Base-by-base conservation (phyloP, 2,329 filamentous ascomycete genomes). In the Colletotrichum cuscutae region DNA sequence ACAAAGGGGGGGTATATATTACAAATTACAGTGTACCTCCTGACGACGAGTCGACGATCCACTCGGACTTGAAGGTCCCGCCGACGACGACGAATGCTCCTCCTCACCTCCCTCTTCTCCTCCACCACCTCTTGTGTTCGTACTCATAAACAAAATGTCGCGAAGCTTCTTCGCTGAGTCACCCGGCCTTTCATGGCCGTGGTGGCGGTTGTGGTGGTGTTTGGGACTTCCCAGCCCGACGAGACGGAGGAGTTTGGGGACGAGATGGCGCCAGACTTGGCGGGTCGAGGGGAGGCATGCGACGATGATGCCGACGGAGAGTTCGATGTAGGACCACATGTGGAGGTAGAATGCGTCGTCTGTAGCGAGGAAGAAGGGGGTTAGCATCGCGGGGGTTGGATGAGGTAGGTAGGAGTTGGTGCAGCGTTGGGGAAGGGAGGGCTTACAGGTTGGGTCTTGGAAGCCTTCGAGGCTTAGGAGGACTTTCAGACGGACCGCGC, bases 281-380 rank as follows among this genome's bases (percentile, higher is more conserved):
- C 70, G 70, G 6, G 60, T 56, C 1, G 70, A 32, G 1, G 85
- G 85, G 15, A 86, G 77, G 61, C 81, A 85, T 5, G 82, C 78
- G 35, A 86, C 80, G 19, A 86, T 80, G 15, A 85, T 84, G 24
- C 84, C 85, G 2, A 86, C 79, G 58, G 84, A 83, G 60, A 82
- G 81, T 74, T 87, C 86, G 22, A 87, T 76, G 13, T 80, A 79
- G 0, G 85, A 87, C 86, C 86, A 87, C 58, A 84, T 79, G 62
- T 87, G 82, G 35, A 85, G 78, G 1, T 78, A 73, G 15, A 83
- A 80, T 1, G 82, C 85, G 77, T 88, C 66, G 11, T 70, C 70
- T 72, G 12, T 35, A 12, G 11, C 32, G 32, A 35, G 32, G 32
- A 12, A 35, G 32, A 35, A 35, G 32, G 32, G 32, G 32, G 32